phyloP scores from a whole-genome alignment of 1,284 basidiomycete species.

The Heterobasidion annosum region DNA sequence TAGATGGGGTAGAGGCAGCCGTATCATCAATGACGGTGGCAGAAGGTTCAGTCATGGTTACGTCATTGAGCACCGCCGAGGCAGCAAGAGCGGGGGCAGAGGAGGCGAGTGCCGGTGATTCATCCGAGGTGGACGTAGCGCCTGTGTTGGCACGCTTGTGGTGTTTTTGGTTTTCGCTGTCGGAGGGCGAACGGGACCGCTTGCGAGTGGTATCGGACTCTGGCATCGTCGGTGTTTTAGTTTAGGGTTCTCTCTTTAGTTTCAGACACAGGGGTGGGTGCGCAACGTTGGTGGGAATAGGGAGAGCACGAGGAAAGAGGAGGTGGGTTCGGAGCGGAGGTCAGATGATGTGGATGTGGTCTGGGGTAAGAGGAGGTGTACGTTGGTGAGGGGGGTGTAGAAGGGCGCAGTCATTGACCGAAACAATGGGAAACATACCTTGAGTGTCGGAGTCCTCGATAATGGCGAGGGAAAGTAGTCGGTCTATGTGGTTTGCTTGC shows the following conservation, averaged over 20 bases:
- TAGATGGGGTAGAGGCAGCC: slow-evolving; percentile 12
- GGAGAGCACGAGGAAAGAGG: slow-evolving; percentile 7
- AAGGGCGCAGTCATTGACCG: slow-evolving; percentile 9
- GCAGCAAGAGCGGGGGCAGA: slow-evolving; percentile 27
- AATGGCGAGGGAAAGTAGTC: background rate
- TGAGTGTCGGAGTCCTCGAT: background rate
- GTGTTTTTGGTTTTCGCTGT: slow-evolving; percentile 68
- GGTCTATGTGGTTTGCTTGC: background rate
- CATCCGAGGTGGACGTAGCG: slow-evolving; percentile 49
- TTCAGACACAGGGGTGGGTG: slow-evolving; percentile 26
- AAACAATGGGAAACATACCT: slow-evolving; percentile 9
- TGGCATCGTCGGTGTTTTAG: slow-evolving; percentile 58
- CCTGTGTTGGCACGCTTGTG: slow-evolving; percentile 79
- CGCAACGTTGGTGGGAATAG: slow-evolving; percentile 27
- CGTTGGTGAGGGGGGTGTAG: slow-evolving; percentile 14
- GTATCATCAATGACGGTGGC: slow-evolving; percentile 15
- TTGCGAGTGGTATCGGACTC: slow-evolving; percentile 75
- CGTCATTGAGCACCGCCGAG: slow-evolving; percentile 34
- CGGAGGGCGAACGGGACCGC: slow-evolving; percentile 78
- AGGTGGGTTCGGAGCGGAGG: slow-evolving; percentile 8
- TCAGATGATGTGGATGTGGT: slow-evolving; percentile 9
- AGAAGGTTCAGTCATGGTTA: slow-evolving; percentile 49
- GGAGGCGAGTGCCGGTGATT: slow-evolving; percentile 32
- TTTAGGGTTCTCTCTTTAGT: slow-evolving; percentile 27
- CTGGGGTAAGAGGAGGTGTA: slow-evolving; percentile 9